Evolutionary conservation across 768 basidiomycete genomes (phyloP).

Genomic region (Tylopilus sp.): DNA sequence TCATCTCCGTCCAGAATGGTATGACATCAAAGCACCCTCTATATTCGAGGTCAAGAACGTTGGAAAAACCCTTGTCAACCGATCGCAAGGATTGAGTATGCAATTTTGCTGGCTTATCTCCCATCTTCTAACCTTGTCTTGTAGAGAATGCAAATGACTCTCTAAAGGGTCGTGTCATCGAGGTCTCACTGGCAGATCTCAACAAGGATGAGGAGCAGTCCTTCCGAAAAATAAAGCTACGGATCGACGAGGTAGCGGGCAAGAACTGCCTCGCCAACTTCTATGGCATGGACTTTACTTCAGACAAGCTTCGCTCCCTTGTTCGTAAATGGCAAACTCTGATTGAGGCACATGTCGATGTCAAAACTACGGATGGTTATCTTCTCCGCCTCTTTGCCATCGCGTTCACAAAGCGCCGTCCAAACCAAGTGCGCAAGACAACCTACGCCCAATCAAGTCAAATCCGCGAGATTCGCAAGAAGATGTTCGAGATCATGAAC

Average conservation of each 20-base stretch:
- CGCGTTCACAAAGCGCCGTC: constrained; percentile 97
- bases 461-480: constrained; percentile 95
- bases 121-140: constrained; percentile 8
- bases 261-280: constrained; percentile 99
- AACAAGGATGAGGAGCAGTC: constrained; percentile 99
- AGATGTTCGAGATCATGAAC: constrained; percentile 99
- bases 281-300: constrained; percentile 99
- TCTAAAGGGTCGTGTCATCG: constrained; percentile 93
- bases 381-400: constrained; percentile 98
- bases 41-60: constrained; percentile 96
- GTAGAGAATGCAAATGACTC: constrained; percentile 98
- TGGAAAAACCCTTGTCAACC: constrained; percentile 98
- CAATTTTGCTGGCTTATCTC: constrained; percentile 18
- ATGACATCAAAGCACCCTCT: constrained; percentile 97
- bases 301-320: constrained; percentile 98
- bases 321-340: constrained; percentile 99
- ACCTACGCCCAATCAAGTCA: constrained; percentile 96
- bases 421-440: constrained; percentile 96
- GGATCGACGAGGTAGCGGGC: constrained; percentile 94
- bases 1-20: constrained; percentile 74
- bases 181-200: constrained; percentile 94
- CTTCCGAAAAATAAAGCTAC: constrained; percentile 99
- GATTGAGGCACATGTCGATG: constrained; percentile 98
- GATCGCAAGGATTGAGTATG: constrained; percentile 96
- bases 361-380: constrained; percentile 99